phyloP scores from a whole-genome alignment of 371 early-diverging fungal species.

The Thermomucor indicae-seudaticae region DNA sequence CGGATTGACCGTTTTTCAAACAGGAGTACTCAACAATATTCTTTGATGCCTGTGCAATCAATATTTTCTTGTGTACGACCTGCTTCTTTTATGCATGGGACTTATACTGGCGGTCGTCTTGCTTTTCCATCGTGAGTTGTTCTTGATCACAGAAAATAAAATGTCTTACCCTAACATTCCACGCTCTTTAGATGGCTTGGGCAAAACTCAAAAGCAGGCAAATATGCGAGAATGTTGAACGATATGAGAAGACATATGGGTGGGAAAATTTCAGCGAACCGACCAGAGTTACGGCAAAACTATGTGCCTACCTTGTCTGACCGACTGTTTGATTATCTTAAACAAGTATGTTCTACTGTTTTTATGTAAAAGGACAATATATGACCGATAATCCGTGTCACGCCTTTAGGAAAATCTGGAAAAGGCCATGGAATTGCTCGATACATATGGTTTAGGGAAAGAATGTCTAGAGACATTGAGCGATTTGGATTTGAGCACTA shows the following conservation, averaged over 20 bases:
- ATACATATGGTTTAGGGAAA: not conserved
- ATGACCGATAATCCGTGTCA: not conserved
- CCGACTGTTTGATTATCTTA: conserved; percentile 61
- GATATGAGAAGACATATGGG: conserved; percentile 87
- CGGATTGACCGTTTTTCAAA: not conserved
- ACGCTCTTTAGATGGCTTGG: conserved; percentile 83
- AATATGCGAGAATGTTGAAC: conserved; percentile 67
- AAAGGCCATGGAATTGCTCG: not conserved
- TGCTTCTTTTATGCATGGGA: conserved; percentile 72
- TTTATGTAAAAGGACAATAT: not conserved
- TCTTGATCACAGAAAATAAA: not conserved
- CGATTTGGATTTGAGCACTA: not conserved
- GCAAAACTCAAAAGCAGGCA: conserved; percentile 82
- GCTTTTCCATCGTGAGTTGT: conserved; percentile 39
- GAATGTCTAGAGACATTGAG: not conserved
- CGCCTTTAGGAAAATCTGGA: not conserved
- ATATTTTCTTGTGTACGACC: conserved; percentile 90
- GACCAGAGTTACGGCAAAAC: conserved; percentile 76
- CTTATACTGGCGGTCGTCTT: conserved; percentile 23
- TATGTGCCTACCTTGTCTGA: conserved; percentile 79
- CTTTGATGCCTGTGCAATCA: conserved; percentile 90
- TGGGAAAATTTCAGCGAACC: conserved; percentile 75
- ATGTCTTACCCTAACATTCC: not conserved
- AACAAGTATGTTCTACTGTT: conserved; percentile 17
- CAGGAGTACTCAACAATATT: conserved; percentile 76